A percentile compares a stretch with the other conserved stretches of the same genome.
Conservation (phyloP, 1,139 yeast species). For the Scheffersomyces lignicola region DNA sequence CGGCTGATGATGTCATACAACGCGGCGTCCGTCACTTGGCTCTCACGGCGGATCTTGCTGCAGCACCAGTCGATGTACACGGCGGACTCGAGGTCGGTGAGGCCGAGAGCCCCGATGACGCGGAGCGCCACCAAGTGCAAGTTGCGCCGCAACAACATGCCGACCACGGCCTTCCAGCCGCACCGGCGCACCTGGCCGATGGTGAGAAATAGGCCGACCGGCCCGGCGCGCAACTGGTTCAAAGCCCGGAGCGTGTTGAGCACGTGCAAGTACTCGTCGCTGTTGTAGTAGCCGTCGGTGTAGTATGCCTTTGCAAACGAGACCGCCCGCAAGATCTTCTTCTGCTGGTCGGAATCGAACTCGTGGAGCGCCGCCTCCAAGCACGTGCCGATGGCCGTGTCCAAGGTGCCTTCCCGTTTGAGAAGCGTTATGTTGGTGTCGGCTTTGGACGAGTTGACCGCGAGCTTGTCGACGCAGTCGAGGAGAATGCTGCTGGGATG, state of each 20-base stretch:
- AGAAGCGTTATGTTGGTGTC: conserved; percentile 67
- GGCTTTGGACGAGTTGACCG: conserved; percentile 75
- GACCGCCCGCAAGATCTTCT: conserved; percentile 75
- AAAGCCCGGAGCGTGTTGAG: conserved; percentile 64
- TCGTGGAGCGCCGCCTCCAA: conserved; percentile 77
- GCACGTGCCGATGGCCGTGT: conserved; percentile 68
- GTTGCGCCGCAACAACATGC: conserved; percentile 59
- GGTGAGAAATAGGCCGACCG: conserved; percentile 71
- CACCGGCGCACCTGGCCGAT: conserved; percentile 49
- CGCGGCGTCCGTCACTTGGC: conserved; percentile 57
- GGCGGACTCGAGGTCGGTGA: conserved; percentile 48
- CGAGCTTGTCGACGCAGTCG: conserved; percentile 77
- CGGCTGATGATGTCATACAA: conserved; percentile 51
- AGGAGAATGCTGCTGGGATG: conserved; percentile 79
- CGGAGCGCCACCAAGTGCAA: conserved; percentile 65
- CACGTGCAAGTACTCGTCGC: conserved; percentile 61
- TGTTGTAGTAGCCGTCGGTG: conserved; percentile 41
- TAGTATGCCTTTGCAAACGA: conserved; percentile 80
- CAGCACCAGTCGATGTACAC: conserved; percentile 85
- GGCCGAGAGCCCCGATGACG: conserved; percentile 52
- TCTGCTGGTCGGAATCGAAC: conserved; percentile 76
- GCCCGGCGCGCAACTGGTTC: conserved; percentile 63
- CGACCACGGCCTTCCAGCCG: conserved; percentile 56
- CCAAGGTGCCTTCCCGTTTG: conserved; percentile 53
- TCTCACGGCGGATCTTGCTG: conserved; percentile 58